Evolutionary conservation across 768 basidiomycete genomes (phyloP), one percentile per base, ranked within the genome.

Genomic region (Suillus clintonianus): DNA sequence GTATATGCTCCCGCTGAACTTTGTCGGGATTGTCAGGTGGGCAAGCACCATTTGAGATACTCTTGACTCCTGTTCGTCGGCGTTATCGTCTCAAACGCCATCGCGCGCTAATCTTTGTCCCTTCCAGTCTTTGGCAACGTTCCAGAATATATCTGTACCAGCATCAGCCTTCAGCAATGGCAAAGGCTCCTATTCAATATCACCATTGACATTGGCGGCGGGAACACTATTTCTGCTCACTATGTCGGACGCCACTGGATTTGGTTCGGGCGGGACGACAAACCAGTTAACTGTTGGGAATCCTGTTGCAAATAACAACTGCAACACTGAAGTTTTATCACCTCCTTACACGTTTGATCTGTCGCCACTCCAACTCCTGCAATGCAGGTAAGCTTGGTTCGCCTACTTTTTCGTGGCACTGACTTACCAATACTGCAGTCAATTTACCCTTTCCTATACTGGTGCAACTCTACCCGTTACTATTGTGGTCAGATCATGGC

Each of bases 211-310:
- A 2, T 74, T 87, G 43, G 36, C 72, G 17, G 68, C 76, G 8
- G 76, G 71, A 42, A 70, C 79, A 22, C 71, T 76, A 59, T 77
- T 91, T 54, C 55, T 91, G 15, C 63, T 88, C 24, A 81, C 85
- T 37, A 89, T 93, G 88, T 91, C 88, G 27, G 91, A 93, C 69
- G 79, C 85, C 17, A 83, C 83, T 32, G 90, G 89, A 1, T 91
- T 88, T 70, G 89, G 78, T 43, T 79, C 86, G 8, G 91, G 91
- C 3, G 91, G 89, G 30, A 79, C 80, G 32, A 82, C 85, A 14
- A 62, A 73, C 50, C 57, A 89, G 5, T 66, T 88, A 45, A 80
- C 77, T 1, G 85, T 87, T 13, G 85, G 80, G 42, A 61, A 74
- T 13, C 79, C 86, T 2, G 70, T 79, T 17, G 82, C 80, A 32